These are phyloP conservation scores for Sarcomyxa edulis DNA, from an alignment of 768 basidiomycete genomes.

Conservation along the genomic window DNA sequence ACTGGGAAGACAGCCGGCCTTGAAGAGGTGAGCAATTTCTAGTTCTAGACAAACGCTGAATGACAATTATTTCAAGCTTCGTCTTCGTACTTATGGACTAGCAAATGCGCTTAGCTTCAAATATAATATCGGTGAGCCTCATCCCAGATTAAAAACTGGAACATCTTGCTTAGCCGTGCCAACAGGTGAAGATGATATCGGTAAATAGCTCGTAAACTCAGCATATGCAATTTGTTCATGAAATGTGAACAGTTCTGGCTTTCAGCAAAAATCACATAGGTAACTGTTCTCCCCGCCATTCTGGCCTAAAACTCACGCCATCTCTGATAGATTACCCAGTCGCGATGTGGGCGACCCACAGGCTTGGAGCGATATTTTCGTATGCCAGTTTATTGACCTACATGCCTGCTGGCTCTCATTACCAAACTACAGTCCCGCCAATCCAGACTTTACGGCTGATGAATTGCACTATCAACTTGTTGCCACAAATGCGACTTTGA, in stretches of 20 bases:
- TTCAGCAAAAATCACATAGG: slow-evolving; percentile 67
- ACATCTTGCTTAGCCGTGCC: not conserved
- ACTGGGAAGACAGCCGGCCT: slow-evolving; percentile 34
- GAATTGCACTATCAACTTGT: slow-evolving; percentile 6
- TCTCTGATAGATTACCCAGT: slow-evolving; percentile 42
- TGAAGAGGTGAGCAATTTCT: slow-evolving; percentile 29
- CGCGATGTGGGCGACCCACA: slow-evolving; percentile 35
- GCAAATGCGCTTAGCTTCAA: slow-evolving; percentile 37
- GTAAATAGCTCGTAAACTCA: slow-evolving; percentile 24
- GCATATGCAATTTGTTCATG: not conserved
- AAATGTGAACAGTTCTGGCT: slow-evolving; percentile 39
- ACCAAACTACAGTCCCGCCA: slow-evolving; percentile 10
- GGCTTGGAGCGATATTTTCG: slow-evolving; percentile 15
- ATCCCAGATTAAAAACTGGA: not conserved
- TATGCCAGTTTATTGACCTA: not conserved
- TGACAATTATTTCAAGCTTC: not conserved
- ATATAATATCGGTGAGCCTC: slow-evolving; percentile 36
- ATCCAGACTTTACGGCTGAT: slow-evolving; percentile 6
- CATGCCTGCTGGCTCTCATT: not conserved
- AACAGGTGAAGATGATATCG: slow-evolving; percentile 45
- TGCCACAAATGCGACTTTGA: slow-evolving; percentile 28
- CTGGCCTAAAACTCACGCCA: not conserved
- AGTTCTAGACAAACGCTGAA: not conserved
- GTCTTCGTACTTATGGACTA: slow-evolving; percentile 28
- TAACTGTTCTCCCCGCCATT: slow-evolving; percentile 15